Conservation (phyloP, 768 basidiomycete genomes). For the Chiua virens region DNA sequence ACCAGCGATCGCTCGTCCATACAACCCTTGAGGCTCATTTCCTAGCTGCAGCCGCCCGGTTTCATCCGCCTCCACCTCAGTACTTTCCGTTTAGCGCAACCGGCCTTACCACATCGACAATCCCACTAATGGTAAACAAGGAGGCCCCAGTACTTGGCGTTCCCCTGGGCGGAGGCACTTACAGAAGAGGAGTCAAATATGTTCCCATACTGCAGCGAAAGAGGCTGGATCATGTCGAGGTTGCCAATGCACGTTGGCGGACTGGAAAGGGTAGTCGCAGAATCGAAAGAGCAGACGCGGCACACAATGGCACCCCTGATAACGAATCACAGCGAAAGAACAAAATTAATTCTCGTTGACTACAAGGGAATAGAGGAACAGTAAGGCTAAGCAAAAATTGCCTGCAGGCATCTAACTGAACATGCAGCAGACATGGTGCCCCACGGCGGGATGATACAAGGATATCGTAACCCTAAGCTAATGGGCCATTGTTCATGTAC, state of each 20-base stretch:
- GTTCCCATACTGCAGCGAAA: conserved; percentile 64
- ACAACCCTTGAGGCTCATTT: conserved; percentile 67
- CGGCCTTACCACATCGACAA: conserved; percentile 19
- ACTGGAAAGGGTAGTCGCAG: conserved; percentile 58
- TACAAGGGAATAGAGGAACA: conserved; percentile 8
- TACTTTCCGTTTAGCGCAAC: conserved; percentile 37
- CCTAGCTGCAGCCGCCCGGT: conserved; percentile 49
- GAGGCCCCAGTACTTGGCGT: conserved; percentile 41
- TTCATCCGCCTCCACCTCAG: conserved; percentile 45
- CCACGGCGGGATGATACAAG: neutral
- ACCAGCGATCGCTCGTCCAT: conserved; percentile 63
- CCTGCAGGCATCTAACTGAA: conserved; percentile 7
- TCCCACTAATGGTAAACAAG: conserved; percentile 14
- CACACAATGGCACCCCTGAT: neutral
- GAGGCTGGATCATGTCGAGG: conserved; percentile 68
- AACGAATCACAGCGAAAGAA: conserved; percentile 11
- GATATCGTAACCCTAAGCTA: conserved; percentile 15
- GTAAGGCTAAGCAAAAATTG: conserved; percentile 18
- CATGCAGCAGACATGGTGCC: conserved; percentile 2
- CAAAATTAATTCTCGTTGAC: conserved; percentile 15
- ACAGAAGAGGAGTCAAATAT: conserved; percentile 61
- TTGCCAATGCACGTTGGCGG: conserved; percentile 78
- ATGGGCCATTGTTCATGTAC: conserved; percentile 57
- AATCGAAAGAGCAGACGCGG: conserved; percentile 33
- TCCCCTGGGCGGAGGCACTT: conserved; percentile 74